Conservation (phyloP, 2,329 filamentous ascomycete species). For the Phialophora expanda region DNA sequence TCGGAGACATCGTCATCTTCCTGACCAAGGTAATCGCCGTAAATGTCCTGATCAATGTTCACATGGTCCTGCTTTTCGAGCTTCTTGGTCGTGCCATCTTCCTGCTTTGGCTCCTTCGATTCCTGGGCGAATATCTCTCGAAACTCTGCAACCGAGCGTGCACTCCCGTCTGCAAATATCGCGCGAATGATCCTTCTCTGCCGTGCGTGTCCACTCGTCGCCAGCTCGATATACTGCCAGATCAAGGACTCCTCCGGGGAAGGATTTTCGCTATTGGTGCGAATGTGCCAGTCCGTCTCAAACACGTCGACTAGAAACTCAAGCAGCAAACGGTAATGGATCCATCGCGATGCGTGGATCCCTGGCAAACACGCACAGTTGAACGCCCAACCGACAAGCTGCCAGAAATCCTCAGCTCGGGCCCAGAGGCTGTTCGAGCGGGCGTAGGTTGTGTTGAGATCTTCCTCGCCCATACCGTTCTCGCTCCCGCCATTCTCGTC, state of each 20-base stretch:
- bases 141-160: slow-evolving; percentile 49
- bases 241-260: slow-evolving; percentile 50
- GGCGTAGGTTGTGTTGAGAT: slow-evolving; percentile 65
- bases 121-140: slow-evolving; percentile 53
- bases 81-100: slow-evolving; percentile 46
- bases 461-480: slow-evolving; percentile 43
- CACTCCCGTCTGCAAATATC: slow-evolving; percentile 54
- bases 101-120: slow-evolving; percentile 44
- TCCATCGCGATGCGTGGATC: slow-evolving; percentile 67
- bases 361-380: slow-evolving; percentile 75
- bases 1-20: slow-evolving; percentile 47
- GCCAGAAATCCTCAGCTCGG: slow-evolving; percentile 86
- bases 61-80: slow-evolving; percentile 48
- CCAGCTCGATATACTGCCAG: slow-evolving; percentile 49
- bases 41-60: slow-evolving; percentile 53
- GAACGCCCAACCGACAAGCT: slow-evolving; percentile 86
- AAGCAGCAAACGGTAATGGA: slow-evolving; percentile 79
- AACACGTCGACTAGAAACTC: slow-evolving; percentile 65
- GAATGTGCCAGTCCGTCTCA: slow-evolving; percentile 51
- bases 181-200: slow-evolving; percentile 52
- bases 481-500: slow-evolving; percentile 48
- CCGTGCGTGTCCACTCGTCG: slow-evolving; percentile 43
- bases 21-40: slow-evolving; percentile 52
- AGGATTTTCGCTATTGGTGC: slow-evolving; percentile 23
- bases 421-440: slow-evolving; percentile 71